These are phyloP conservation scores for Leishmania major DNA, from an alignment of 208 protist genomes.

Conservation along the genomic window DNA sequence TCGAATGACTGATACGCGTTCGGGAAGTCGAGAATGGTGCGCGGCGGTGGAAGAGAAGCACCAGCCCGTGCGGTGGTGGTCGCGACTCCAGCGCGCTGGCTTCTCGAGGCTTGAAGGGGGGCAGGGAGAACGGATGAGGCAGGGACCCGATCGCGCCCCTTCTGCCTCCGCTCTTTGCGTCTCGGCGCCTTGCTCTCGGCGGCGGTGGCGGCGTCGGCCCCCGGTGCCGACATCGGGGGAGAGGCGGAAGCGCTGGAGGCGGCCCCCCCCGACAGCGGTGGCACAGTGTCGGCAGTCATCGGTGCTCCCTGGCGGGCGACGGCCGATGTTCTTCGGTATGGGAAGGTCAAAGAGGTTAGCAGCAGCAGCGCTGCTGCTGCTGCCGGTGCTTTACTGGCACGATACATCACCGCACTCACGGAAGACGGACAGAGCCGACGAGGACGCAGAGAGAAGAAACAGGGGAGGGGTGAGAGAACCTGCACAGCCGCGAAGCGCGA, in stretches of 20 bases:
- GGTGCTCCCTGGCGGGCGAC: neutral
- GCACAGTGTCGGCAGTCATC: neutral
- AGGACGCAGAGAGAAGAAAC: neutral
- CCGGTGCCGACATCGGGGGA: neutral
- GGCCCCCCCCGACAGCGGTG: neutral
- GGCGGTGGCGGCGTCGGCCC: neutral
- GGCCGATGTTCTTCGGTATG: neutral
- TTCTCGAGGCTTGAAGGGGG: neutral
- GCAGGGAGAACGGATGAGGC: neutral
- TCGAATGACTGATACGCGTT: slow-evolving; percentile 72
- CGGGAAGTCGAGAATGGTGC: slow-evolving; percentile 45
- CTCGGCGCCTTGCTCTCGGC: neutral
- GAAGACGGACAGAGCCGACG: neutral
- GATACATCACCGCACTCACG: slow-evolving; percentile 4
- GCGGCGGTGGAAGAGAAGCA: slow-evolving; percentile 24
- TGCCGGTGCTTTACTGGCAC: neutral
- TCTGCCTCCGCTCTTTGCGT: neutral
- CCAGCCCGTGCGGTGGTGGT: neutral
- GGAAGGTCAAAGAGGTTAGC: slow-evolving; percentile 14
- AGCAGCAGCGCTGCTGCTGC: slow-evolving; percentile 3
- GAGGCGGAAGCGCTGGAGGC: slow-evolving; percentile 1
- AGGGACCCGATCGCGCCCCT: neutral
- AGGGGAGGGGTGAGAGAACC: neutral
- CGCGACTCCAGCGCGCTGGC: neutral
- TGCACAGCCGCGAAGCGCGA: neutral